Conservation (phyloP, 1,284 basidiomycete species). For the Anthracocystis panici-leucophaei region DNA sequence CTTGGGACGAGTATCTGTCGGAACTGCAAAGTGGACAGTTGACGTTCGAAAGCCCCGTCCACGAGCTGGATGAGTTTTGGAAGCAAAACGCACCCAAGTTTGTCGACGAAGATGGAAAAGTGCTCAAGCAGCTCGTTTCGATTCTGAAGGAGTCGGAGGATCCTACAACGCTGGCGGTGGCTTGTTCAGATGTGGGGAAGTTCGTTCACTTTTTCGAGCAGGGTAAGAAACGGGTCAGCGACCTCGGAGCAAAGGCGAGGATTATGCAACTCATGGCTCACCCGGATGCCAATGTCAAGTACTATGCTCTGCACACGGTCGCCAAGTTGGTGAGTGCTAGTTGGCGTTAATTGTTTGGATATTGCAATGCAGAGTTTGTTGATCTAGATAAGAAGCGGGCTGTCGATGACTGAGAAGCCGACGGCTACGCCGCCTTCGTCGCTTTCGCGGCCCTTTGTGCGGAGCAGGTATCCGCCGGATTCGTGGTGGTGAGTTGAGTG, state of each 20-base stretch:
- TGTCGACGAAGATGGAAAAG: conserved; percentile 90
- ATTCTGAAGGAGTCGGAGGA: conserved; percentile 48
- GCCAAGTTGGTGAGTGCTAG: conserved; percentile 61
- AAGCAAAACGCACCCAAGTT: conserved; percentile 89
- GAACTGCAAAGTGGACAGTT: conserved; percentile 90
- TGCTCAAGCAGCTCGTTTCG: conserved; percentile 88
- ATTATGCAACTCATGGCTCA: conserved; percentile 97
- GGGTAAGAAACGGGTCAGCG: conserved; percentile 75
- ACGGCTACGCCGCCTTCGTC: conserved; percentile 95
- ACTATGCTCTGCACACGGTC: conserved; percentile 78
- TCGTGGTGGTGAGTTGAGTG: conserved; percentile 71
- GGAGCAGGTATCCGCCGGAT: conserved; percentile 84
- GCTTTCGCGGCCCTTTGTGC: conserved; percentile 91
- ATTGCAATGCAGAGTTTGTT: background rate
- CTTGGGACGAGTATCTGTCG: conserved; percentile 93
- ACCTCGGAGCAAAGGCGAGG: conserved; percentile 86
- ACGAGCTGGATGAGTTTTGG: conserved; percentile 97
- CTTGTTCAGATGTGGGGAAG: conserved; percentile 64
- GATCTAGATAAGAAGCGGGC: conserved; percentile 76
- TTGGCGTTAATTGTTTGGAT: conserved; percentile 50
- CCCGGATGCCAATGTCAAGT: conserved; percentile 87
- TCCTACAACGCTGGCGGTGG: conserved; percentile 59
- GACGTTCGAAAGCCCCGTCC: conserved; percentile 88
- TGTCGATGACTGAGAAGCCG: conserved; percentile 88
- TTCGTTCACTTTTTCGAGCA: conserved; percentile 63